Conservation (phyloP, 495 filamentous ascomycete species). For the Xylaria sp. region DNA sequence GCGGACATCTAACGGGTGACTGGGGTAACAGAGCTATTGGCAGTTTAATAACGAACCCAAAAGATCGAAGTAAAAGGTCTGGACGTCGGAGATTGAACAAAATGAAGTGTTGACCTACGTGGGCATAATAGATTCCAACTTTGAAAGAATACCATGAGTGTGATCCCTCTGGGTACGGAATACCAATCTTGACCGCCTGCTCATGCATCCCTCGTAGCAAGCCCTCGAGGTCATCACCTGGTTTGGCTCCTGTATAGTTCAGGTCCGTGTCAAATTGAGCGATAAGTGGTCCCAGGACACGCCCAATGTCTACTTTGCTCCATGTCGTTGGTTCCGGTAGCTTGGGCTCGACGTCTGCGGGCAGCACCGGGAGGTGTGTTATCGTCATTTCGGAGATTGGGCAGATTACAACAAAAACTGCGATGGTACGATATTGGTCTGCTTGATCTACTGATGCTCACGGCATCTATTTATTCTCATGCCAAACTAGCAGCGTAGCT, state of each 20-base stretch:
- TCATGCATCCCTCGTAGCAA: constrained; percentile 25
- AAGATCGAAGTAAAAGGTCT: not conserved
- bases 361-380: not conserved
- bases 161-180: constrained; percentile 28
- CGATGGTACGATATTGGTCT: not conserved
- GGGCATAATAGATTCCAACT: constrained; percentile 27
- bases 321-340: constrained; percentile 17
- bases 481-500: not conserved
- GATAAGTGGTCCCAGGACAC: constrained; percentile 18
- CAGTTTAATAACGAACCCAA: not conserved
- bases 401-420: constrained; percentile 1
- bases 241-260: constrained; percentile 20
- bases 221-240: constrained; percentile 24
- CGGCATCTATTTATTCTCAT: constrained; percentile 18
- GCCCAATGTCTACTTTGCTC: constrained; percentile 15
- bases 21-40: constrained; percentile 27
- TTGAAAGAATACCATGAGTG: constrained; percentile 26
- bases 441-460: constrained; percentile 5
- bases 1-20: constrained; percentile 30
- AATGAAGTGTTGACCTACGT: constrained; percentile 7
- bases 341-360: constrained; percentile 12
- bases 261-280: constrained; percentile 24
- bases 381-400: constrained; percentile 17
- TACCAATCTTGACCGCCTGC: constrained; percentile 25
- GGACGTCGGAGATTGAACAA: not conserved